phyloP scores from a whole-genome alignment of 805 yeast genomes.

The Starmerella powellii region DNA sequence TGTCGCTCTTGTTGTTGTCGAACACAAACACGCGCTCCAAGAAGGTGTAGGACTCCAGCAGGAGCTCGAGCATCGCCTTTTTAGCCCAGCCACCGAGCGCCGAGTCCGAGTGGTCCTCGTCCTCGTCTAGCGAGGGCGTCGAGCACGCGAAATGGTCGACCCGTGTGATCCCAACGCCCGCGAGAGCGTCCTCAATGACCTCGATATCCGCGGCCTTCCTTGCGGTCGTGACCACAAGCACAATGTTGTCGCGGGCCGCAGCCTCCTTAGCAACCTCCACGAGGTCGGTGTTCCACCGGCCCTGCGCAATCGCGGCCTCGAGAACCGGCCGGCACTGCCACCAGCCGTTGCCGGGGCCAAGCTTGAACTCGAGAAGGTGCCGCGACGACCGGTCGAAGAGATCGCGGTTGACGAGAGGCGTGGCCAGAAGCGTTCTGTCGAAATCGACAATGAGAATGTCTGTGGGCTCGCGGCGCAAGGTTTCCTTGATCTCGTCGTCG shows the following conservation, averaged over 20 bases:
- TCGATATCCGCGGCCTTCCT: constrained; percentile 8
- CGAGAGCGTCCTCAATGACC: constrained; percentile 12
- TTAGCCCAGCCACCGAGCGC: not conserved
- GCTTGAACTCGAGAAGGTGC: constrained; percentile 10
- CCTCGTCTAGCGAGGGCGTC: not conserved
- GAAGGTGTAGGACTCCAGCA: constrained; percentile 13
- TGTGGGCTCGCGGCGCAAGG: constrained; percentile 1
- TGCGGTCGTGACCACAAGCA: constrained; percentile 19
- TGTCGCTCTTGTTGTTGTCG: constrained; percentile 15
- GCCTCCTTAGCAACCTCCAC: constrained; percentile 14
- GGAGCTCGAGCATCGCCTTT: constrained; percentile 15
- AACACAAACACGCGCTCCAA: constrained; percentile 14
- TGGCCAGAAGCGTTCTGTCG: constrained; percentile 19
- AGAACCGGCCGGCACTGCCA: constrained; percentile 15
- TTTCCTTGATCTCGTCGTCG: constrained; percentile 3
- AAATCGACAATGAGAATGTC: constrained; percentile 21
- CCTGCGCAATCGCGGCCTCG: constrained; percentile 8
- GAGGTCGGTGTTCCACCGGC: constrained; percentile 17
- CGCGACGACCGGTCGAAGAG: constrained; percentile 14
- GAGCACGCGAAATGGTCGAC: constrained; percentile 18
- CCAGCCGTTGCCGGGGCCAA: constrained; percentile 15
- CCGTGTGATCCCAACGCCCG: constrained; percentile 8
- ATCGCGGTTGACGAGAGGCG: constrained; percentile 14
- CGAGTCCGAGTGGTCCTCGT: not conserved
- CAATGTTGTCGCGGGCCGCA: not conserved